phyloP scores from a whole-genome alignment of 2,329 filamentous ascomycete genomes.

The Trichoderma endophyticum region DNA sequence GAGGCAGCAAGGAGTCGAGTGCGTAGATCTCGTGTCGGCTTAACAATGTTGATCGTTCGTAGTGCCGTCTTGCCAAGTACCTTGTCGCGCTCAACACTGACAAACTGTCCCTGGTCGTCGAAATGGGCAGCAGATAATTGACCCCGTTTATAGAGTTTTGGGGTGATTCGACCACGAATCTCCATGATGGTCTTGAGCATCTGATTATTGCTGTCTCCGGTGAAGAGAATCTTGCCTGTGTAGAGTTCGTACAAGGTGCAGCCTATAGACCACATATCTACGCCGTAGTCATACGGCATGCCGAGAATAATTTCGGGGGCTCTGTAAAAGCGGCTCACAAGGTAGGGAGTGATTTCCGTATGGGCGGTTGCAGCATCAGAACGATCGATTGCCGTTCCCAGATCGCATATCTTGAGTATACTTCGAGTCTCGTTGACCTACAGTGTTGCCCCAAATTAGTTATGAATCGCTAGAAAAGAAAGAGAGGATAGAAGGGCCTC shows the following conservation, averaged over 20 bases:
- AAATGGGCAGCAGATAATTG: conserved; percentile 76
- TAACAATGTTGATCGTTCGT: conserved; percentile 65
- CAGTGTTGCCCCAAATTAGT: conserved; percentile 25
- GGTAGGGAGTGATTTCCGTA: conserved; percentile 87
- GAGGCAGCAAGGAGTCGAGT: conserved; percentile 73
- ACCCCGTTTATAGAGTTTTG: conserved; percentile 82
- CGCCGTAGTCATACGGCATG: conserved; percentile 90
- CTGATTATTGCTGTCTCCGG: conserved; percentile 93
- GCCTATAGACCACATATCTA: conserved; percentile 97
- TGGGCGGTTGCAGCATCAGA: conserved; percentile 69
- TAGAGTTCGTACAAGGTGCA: conserved; percentile 97
- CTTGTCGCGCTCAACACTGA: conserved; percentile 82
- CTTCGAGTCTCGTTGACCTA: conserved; percentile 77
- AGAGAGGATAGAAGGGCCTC: not conserved
- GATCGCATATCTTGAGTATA: conserved; percentile 88
- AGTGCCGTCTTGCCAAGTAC: conserved; percentile 76
- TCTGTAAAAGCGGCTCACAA: conserved; percentile 95
- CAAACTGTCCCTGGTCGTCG: conserved; percentile 78
- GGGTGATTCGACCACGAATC: conserved; percentile 85
- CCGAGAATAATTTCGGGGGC: conserved; percentile 96
- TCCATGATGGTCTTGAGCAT: conserved; percentile 98
- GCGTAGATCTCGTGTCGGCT: conserved; percentile 78
- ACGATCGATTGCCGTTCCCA: conserved; percentile 91
- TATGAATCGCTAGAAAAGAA: not conserved
- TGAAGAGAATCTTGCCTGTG: conserved; percentile 96